These are phyloP conservation scores for Chaetoscypha palmicola DNA, from an alignment of 2,329 filamentous ascomycete genomes.

Conservation along the genomic window DNA sequence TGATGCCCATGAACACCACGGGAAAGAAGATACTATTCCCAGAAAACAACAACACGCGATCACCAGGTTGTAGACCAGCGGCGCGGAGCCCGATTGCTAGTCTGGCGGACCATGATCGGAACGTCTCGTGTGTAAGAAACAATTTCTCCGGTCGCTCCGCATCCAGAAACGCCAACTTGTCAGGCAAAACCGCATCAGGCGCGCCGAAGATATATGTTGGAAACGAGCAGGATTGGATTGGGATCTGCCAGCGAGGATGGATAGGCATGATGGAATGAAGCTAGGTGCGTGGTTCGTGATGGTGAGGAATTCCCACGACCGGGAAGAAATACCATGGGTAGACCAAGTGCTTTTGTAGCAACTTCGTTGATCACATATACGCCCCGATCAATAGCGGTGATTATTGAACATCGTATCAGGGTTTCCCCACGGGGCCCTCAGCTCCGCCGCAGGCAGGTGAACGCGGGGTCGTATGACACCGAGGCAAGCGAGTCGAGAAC, in stretches of 20 bases:
- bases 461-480: too few species aligned
- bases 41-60: conserved; percentile 67
- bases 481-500: too few species aligned
- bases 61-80: conserved; percentile 57
- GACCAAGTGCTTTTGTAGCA: too few species aligned
- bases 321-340: too few species aligned
- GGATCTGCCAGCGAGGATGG: conserved; percentile 21
- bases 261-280: too few species aligned
- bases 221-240: conserved; percentile 36
- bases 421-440: too few species aligned
- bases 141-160: conserved; percentile 60
- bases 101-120: conserved; percentile 65
- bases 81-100: conserved; percentile 60
- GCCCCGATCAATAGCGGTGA: too few species aligned
- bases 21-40: conserved; percentile 70
- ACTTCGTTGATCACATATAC: too few species aligned
- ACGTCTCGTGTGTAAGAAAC: conserved; percentile 55
- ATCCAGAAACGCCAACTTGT: conserved; percentile 51
- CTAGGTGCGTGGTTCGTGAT: too few species aligned
- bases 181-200: conserved; percentile 36
- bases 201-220: conserved; percentile 51
- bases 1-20: conserved; percentile 60
- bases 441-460: too few species aligned
- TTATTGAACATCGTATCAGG: too few species aligned
- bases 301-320: neutral